phyloP scores from a whole-genome alignment of 164 flowering plant genomes.

The Vitis labrusca region DNA sequence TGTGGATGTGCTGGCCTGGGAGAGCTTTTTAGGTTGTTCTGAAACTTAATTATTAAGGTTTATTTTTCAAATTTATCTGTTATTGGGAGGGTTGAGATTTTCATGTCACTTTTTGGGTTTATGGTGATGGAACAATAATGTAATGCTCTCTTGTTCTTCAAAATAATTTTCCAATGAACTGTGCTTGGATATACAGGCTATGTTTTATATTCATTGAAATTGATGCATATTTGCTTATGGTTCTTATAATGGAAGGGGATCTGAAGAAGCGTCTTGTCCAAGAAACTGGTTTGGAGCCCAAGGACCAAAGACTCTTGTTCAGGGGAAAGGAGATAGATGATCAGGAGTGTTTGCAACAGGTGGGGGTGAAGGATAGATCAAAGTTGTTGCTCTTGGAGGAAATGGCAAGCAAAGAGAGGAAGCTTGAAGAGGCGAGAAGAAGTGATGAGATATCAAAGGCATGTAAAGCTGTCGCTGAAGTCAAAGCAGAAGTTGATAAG shows the following conservation, averaged over 20 bases:
- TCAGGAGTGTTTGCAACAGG: conserved; percentile 42
- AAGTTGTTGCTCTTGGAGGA: conserved; percentile 56
- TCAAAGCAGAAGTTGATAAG: conserved; percentile 65
- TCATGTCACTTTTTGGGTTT: background rate
- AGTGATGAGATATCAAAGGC: conserved; percentile 44
- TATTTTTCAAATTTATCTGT: no score
- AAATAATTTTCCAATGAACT: no score
- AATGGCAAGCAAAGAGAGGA: conserved; percentile 34
- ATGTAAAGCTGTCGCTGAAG: conserved; percentile 48
- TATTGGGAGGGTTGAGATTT: no score
- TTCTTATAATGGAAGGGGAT: conserved; percentile 38
- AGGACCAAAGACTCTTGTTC: conserved; percentile 54
- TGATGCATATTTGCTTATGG: background rate
- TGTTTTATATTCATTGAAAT: background rate
- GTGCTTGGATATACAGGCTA: background rate
- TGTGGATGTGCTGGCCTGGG: no score
- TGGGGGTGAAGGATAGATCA: conserved; percentile 55
- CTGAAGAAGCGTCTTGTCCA: conserved; percentile 45
- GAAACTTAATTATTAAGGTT: no score
- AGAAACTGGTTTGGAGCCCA: conserved; percentile 48
- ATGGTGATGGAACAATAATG: no score
- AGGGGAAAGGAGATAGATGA: conserved; percentile 62
- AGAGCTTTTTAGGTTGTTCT: no score
- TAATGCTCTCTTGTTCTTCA: no score
- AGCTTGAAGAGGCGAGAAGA: conserved; percentile 18